Evolutionary conservation across 768 basidiomycete species (phyloP), one percentile per base, ranked within the genome.

Genomic region (Hebeloma cylindrosporum): DNA sequence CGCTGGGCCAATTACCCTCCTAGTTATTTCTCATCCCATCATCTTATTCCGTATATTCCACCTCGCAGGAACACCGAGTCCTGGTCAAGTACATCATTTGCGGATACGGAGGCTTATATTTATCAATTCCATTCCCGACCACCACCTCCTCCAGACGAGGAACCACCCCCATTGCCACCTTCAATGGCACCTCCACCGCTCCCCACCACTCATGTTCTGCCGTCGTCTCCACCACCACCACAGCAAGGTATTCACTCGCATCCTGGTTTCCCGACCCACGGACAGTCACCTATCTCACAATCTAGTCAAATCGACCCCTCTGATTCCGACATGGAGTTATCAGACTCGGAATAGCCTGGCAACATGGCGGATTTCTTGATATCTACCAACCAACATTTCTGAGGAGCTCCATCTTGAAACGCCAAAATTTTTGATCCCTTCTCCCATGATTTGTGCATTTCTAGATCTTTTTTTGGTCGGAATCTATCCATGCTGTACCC

Each of bases 1-100:
- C 41, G 35, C n/a, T 88, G 87, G 86, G 86, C 82, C 8, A 58
- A 48, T 26, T 88, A 83, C 54, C 81, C 84, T 3, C 60, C 68
- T 27, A 72, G 73, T 7, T 72, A 79, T 47, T 88, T 88, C 55
- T 75, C 77, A 3, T 81, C 71, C 26, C 63, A 70, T 29, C 69
- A 71, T 21, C 76, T 88, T 54, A 18, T 58, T 6, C 55, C 47
- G 2, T 60, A 60, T 20, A 37, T 17, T 7, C 66, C 80, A 14
- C 71, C 70, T 3, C 60, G 65, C 13, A 56, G n/a, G n/a, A n/a
- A 40, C 13, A 22, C 31, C 9, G 54, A 59, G 31, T 18, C 51
- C 51, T 59, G 60, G 60, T 49, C 40, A 7, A 54, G 48, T 33
- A 54, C 52, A 11, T 29, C 35, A 23, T 60, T 60, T 29, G 37